Base-by-base conservation (phyloP, 805 yeast genomes). In the Candida montana region DNA sequence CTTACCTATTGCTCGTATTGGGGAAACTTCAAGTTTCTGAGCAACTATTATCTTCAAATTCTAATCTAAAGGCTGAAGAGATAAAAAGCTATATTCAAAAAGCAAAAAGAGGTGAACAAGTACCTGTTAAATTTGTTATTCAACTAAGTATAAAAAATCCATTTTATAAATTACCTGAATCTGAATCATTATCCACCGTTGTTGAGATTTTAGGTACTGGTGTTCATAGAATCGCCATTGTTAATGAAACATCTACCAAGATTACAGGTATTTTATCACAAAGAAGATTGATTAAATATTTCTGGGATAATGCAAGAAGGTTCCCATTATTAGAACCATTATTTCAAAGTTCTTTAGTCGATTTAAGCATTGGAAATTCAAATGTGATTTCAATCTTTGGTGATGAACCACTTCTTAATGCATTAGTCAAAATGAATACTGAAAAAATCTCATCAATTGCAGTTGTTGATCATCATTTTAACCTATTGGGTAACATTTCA, bases 191-290 rank as follows among this genome's bases (percentile, higher is more conserved):
- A 39, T 71, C 81, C 32, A 73, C 77, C 5, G 96, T 87, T 2
- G 84, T 86, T 53, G 95, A 88, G 61, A 79, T 85, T 11, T 69
- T 91, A 47, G 98, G 97, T n/a, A 77, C 85, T 31, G 99, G 99
- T 17, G 96, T 90, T 3, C 99, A 93, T 65, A 74, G 99, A 58
- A 78, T 91, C 17, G 96, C 97, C 10, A 85, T 90, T 42, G 73
- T 83, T 18, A 69, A 78, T 56, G 60, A 60, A 18, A 62, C 65
- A 15, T 72, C 68, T 36, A 69, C 74, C 19, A 70, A 71, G 45
- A 79, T 90, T 37, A 78, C 83, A 3, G 98, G 98, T 44, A 78
- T 91, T 11, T 69, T 93, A 35, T 87, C 96, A 0, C 99, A 91
- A 66, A 80, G 99, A 61, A 77, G 98, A 54, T 68, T 88, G 52